These are phyloP conservation scores for Byssochlamys sp. DNA, from an alignment of 2,329 filamentous ascomycete species.

Conservation along the genomic window DNA sequence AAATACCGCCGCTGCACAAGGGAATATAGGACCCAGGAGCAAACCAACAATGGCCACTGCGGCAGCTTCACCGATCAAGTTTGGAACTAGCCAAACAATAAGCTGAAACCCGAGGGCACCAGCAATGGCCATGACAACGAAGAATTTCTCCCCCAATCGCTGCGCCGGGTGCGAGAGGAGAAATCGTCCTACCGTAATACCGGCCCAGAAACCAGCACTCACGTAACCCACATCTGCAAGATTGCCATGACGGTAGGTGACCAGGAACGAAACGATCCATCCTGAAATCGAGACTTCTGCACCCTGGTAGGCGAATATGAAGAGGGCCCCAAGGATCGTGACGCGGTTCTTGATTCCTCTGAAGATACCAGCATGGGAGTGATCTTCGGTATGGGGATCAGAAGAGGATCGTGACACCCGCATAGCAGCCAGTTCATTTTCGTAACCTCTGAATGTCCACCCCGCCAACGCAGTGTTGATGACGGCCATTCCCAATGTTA, in stretches of 20 bases:
- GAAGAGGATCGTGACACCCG: slow-evolving; percentile 31
- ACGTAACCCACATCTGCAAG: slow-evolving; percentile 69
- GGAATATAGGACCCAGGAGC: slow-evolving; percentile 69
- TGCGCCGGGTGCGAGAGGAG: slow-evolving; percentile 58
- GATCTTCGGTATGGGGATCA: slow-evolving; percentile 14
- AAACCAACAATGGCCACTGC: slow-evolving; percentile 61
- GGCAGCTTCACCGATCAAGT: slow-evolving; percentile 59
- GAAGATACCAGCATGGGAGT: slow-evolving; percentile 26
- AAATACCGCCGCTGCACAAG: slow-evolving; percentile 46
- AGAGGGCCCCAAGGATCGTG: slow-evolving; percentile 65
- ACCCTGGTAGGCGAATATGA: slow-evolving; percentile 80
- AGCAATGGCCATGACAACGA: slow-evolving; percentile 53
- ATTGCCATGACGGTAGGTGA: slow-evolving; percentile 59
- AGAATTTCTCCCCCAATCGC: slow-evolving; percentile 58
- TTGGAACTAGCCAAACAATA: slow-evolving; percentile 69
- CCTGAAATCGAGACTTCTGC: slow-evolving; percentile 75
- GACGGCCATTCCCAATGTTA: slow-evolving; percentile 52
- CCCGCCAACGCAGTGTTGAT: slow-evolving; percentile 49
- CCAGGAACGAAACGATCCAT: slow-evolving; percentile 80
- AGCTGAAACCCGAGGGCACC: slow-evolving; percentile 60
- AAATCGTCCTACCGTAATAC: slow-evolving; percentile 69
- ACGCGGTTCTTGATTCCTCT: slow-evolving; percentile 45
- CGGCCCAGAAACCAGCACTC: slow-evolving; percentile 58
- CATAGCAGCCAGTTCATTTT: slow-evolving; percentile 46
- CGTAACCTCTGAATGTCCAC: slow-evolving; percentile 63